Base-by-base conservation (phyloP, 768 basidiomycete species). In the Mycena alexandri region DNA sequence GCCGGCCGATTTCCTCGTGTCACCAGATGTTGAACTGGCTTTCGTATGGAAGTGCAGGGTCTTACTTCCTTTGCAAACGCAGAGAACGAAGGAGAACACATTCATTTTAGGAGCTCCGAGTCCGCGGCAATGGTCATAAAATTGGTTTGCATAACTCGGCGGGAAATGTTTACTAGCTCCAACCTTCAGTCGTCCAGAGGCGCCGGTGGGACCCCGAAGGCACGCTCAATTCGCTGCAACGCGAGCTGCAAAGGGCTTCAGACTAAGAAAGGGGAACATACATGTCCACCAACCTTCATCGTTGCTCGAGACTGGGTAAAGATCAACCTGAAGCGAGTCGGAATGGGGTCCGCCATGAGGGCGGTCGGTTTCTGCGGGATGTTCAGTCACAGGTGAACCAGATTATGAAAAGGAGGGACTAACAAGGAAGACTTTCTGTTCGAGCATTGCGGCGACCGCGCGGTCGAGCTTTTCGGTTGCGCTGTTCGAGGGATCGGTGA, bases 321-420 rank as follows among this genome's bases (percentile, higher is more conserved):
- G 3, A 70, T 51, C 1, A 70, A 36, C 44, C 69, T n/a, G 22
- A 70, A 70, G 3, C 69, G 69, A 13, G 69, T 66, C 50, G 59
- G 69, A 33, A 66, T 53, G 10, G 69, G 69, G 48, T 70, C 64
- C 1, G 56, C 65, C 69, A 70, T 70, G 12, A 66, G 56, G 0
- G 61, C 66, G 13, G 69, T 70, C 11, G 69, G 65, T 62, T 70
- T 70, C 69, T 70, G 36, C 1, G 25, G 7, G 24, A 24, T 8
- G 29, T 29, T n/a, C n/a, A 21, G 9, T 29, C 5, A 33, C 16
- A 5, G n/a, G 13, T 25, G 3, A 22, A 42, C 3, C 13, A 29
- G 44, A 14, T 3, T 13, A 12, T 22, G 42, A 17, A 25, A 21
- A 36, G 42, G 17, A 34, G 13, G 13, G 11, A 55, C 58, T 9